phyloP scores from a whole-genome alignment of 495 filamentous ascomycete species.

The Penicillium turbatum region DNA sequence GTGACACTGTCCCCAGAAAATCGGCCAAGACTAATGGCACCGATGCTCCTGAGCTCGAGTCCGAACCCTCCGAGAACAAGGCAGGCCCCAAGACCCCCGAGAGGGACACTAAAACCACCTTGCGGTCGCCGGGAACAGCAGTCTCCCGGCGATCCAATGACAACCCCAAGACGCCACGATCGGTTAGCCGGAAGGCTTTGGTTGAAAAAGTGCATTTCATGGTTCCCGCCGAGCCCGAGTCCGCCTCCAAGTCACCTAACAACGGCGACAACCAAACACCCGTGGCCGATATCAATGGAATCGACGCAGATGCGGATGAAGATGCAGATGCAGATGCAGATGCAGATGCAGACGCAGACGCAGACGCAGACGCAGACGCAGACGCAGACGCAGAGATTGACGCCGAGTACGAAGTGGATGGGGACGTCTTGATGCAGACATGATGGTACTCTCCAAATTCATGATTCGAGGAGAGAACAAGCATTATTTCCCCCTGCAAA shows the following conservation, averaged over 20 bases:
- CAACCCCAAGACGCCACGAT: slow-evolving; percentile 25
- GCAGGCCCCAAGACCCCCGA: slow-evolving; percentile 11
- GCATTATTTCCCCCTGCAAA: slow-evolving; percentile 6
- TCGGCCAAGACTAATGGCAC: slow-evolving; percentile 23
- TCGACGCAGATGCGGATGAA: slow-evolving; percentile 15
- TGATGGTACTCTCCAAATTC: slow-evolving; percentile 21
- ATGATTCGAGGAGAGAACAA: slow-evolving; percentile 2
- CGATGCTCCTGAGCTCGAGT: slow-evolving; percentile 12
- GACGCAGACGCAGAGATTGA: slow-evolving; percentile 30
- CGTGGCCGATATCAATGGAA: slow-evolving; percentile 18
- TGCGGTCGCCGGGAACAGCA: slow-evolving; percentile 18
- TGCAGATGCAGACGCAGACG: slow-evolving; percentile 29
- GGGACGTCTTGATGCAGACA: slow-evolving; percentile 38
- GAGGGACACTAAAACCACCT: slow-evolving; percentile 14
- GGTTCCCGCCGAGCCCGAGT: slow-evolving; percentile 27
- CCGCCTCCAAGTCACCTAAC: slow-evolving; percentile 5
- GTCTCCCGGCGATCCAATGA: slow-evolving; percentile 18
- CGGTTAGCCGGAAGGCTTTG: slow-evolving; percentile 35
- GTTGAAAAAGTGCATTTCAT: slow-evolving; percentile 41
- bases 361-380: slow-evolving; percentile 26
- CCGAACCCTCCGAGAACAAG: not conserved
- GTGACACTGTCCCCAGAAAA: slow-evolving; percentile 3
- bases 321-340: slow-evolving; percentile 32
- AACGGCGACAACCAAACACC: slow-evolving; percentile 10
- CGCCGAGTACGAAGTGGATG: slow-evolving; percentile 34